These are phyloP conservation scores for Crithidia brevicula DNA, from an alignment of 208 protist genomes.

Conservation along the genomic window DNA sequence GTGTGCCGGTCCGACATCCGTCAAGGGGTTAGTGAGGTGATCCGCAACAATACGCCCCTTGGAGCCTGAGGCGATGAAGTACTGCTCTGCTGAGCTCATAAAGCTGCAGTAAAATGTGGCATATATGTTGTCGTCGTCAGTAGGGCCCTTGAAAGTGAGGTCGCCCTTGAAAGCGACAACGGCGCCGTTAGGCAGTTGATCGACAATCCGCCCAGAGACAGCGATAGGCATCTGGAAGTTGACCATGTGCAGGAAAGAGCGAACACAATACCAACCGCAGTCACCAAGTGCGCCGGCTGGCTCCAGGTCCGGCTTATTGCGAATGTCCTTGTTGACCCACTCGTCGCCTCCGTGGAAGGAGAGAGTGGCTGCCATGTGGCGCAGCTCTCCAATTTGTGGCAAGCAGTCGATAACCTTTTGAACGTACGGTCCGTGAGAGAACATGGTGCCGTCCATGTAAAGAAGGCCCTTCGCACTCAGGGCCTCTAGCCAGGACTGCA, in stretches of 20 bases:
- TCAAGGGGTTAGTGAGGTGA: constrained; percentile 42
- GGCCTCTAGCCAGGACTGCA: constrained; percentile 57
- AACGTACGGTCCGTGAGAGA: constrained; percentile 53
- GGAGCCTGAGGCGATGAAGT: constrained; percentile 46
- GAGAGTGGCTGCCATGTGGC: constrained; percentile 41
- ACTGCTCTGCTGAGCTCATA: constrained; percentile 33
- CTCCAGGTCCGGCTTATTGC: constrained; percentile 44
- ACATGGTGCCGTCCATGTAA: constrained; percentile 76
- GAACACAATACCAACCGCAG: constrained; percentile 64
- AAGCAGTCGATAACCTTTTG: constrained; percentile 21
- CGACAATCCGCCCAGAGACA: constrained; percentile 51
- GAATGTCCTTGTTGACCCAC: constrained; percentile 42
- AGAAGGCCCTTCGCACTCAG: constrained; percentile 46
- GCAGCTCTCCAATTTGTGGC: constrained; percentile 31
- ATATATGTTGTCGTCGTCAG: constrained; percentile 28
- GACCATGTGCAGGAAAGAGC: constrained; percentile 60
- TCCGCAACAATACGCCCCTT: constrained; percentile 42
- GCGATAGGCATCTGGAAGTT: constrained; percentile 42
- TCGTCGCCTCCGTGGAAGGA: constrained; percentile 32
- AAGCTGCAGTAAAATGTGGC: constrained; percentile 66
- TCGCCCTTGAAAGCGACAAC: constrained; percentile 62
- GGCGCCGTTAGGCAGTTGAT: constrained; percentile 41
- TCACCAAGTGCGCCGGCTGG: constrained; percentile 66
- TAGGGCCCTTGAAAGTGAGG: constrained; percentile 40
- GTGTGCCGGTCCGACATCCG: constrained; percentile 20